Evolutionary conservation across 139 green algal species (phyloP).

Genomic region (Nannochloris sp.): DNA sequence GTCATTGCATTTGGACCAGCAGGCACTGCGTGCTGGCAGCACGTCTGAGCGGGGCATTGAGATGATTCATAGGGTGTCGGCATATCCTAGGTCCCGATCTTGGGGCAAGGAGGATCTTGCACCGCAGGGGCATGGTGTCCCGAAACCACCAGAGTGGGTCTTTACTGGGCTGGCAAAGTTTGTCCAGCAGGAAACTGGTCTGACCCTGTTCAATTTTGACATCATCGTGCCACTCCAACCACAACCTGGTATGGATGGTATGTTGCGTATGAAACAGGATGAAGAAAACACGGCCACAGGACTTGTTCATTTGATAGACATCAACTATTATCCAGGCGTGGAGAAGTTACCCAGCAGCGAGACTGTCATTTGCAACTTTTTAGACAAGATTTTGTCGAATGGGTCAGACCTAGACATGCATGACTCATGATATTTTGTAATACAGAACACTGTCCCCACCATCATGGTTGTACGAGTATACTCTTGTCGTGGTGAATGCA

Average conservation of each 20-base stretch:
- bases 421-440: background rate
- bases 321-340: conserved; percentile 54
- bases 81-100: conserved; percentile 15
- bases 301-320: conserved; percentile 41
- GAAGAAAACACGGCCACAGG: conserved; percentile 4
- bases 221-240: conserved; percentile 51
- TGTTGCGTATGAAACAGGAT: background rate
- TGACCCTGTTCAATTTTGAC: conserved; percentile 86
- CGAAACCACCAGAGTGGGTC: conserved; percentile 57
- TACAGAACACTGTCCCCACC: background rate
- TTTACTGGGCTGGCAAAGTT: conserved; percentile 44
- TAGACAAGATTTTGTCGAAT: background rate
- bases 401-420: background rate
- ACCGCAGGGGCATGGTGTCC: conserved; percentile 18
- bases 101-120: conserved; percentile 34
- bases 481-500: too few relatives aligned
- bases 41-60: background rate
- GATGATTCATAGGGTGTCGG: conserved; percentile 17
- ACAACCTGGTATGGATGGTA: background rate
- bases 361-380: conserved; percentile 35
- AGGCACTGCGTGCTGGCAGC: background rate
- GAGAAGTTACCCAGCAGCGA: conserved; percentile 51
- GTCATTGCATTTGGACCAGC: conserved; percentile 1
- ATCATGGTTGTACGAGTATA: too few relatives aligned
- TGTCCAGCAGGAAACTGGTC: conserved; percentile 42